Evolutionary conservation across 805 yeast species (phyloP), one percentile per base, ranked within the genome.

Genomic region (Scheffersomyces stipitis): DNA sequence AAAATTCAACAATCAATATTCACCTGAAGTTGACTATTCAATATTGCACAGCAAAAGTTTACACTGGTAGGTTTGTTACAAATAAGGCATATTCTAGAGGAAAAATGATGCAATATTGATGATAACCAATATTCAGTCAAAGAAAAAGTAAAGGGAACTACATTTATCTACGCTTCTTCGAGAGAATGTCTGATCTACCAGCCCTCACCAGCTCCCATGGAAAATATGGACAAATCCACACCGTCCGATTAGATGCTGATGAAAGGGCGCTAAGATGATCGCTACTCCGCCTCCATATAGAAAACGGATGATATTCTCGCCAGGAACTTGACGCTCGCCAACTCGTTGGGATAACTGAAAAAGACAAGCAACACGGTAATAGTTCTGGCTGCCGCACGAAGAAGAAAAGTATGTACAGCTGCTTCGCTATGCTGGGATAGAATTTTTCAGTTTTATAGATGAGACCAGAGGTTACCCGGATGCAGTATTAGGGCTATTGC

Each of bases 311-410:
- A 62, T 63, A 38, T 58, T 68, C 72, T 66, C 71, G 71, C 74
- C 73, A 56, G 46, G 59, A 61, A 65, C 74, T 63, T 67, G 74
- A 69, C 73, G 70, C 73, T 68, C 66, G 72, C 71, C 72, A 55
- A 59, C 66, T 67, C 71, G 73, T 67, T 38, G 66, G 71, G 59
- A 60, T 58, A 52, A 48, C 64, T 61, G 61, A 64, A 67, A 63
- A 59, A 62, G 72, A 67, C 73, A 68, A 69, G 71, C 73, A 69
- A 69, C 74, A 69, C 74, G 73, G 74, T 65, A 60, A 58, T 58
- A 66, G 74, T 62, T 64, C 64, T 64, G 74, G 74, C 69, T 66
- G 73, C 74, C 74, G 74, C 74, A 68, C 72, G 54, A 62, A 52
- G 66, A 59, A 53, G 44, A 54, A 52, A 45, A 45, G 36, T 20